Evolutionary conservation across 441 rosid genomes (phyloP), one percentile per base, ranked within the genome.

Genomic region (Cnidoscolus chayamansa): DNA sequence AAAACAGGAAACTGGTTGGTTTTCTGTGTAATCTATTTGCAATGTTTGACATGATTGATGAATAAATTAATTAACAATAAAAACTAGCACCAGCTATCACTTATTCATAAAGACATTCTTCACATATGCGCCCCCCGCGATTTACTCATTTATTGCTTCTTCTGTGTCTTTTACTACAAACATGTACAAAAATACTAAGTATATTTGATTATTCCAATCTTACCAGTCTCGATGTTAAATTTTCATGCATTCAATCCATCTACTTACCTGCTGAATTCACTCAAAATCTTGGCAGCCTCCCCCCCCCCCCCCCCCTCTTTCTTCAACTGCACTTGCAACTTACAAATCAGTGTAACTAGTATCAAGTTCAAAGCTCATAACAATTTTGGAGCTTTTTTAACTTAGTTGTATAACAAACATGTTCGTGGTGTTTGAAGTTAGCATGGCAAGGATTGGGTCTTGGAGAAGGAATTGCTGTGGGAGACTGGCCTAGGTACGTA

Each of bases 391-490:
- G 40, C 17, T 35, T 60, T 31, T 60, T n/a, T 60, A n/a, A 31
- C 64, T 31, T 43, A 32, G 45, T 60, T 60, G 32, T 32, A 13
- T 60, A 31, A 60, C 45, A 10, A 31, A 60, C 7, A 31, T 8
- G 35, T 49, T 12, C 48, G 8, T 51, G 77, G 67, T 76, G 56
- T 59, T 54, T 80, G 78, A 74, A 92, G 96, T 84, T 92, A 68
- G 78, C 81, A 72, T 92, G 97, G 96, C 84, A 85, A 85, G 95
- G 91, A 78, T 88, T 91, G 75, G 95, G 95, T 55, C 81, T 91
- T 73, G 89, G 92, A 80, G 92, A 86, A 31, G 83, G 84, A 55
- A 84, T 74, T 71, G 76, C 87, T 49, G 67, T 32, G 17, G 97
- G 95, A 77, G 77, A 76, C 73, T 91, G 97, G 95, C 79, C 66